phyloP scores from a whole-genome alignment of 1,284 basidiomycete genomes.

The Apiotrichum akiyoshidainum region DNA sequence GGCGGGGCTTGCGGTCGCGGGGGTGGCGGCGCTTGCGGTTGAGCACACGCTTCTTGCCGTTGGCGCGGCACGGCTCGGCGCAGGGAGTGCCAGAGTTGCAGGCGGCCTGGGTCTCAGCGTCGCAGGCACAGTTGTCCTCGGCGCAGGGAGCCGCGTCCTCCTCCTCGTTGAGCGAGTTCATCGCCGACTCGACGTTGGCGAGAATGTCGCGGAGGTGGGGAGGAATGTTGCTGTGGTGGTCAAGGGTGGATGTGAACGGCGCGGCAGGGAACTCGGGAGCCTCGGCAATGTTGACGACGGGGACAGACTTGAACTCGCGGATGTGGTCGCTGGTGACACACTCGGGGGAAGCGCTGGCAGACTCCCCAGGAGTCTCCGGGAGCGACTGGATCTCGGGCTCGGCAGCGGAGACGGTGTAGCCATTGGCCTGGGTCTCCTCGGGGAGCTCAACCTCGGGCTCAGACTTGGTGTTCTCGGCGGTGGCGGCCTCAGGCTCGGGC shows the following conservation, averaged over 20 bases:
- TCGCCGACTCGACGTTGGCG: slow-evolving; percentile 24
- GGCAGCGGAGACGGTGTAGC: slow-evolving; percentile 2
- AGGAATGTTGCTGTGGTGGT: slow-evolving; percentile 24
- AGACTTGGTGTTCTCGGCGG: not conserved
- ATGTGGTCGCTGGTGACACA: not conserved
- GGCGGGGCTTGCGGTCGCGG: not conserved
- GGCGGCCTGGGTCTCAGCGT: slow-evolving; percentile 1
- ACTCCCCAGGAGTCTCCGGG: not conserved
- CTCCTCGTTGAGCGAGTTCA: slow-evolving; percentile 9
- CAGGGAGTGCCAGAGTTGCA: slow-evolving; percentile 6
- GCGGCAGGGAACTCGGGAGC: slow-evolving; percentile 5
- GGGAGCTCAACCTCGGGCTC: not conserved
- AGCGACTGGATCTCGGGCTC: slow-evolving; percentile 3
- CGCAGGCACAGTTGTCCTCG: slow-evolving; percentile 8
- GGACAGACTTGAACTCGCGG: not conserved
- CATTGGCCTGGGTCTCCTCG: not conserved
- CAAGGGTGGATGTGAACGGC: slow-evolving; percentile 28
- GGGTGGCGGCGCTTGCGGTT: slow-evolving; percentile 21
- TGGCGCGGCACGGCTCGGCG: slow-evolving; percentile 1
- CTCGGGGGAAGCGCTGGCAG: not conserved
- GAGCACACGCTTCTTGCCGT: not conserved
- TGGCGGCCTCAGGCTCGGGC: slow-evolving; percentile 12
- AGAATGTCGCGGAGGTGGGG: slow-evolving; percentile 30
- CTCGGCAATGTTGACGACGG: not conserved
- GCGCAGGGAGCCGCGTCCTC: not conserved